Evolutionary conservation across 1,284 basidiomycete species (phyloP).

Genomic region (Trichosporon sp.): DNA sequence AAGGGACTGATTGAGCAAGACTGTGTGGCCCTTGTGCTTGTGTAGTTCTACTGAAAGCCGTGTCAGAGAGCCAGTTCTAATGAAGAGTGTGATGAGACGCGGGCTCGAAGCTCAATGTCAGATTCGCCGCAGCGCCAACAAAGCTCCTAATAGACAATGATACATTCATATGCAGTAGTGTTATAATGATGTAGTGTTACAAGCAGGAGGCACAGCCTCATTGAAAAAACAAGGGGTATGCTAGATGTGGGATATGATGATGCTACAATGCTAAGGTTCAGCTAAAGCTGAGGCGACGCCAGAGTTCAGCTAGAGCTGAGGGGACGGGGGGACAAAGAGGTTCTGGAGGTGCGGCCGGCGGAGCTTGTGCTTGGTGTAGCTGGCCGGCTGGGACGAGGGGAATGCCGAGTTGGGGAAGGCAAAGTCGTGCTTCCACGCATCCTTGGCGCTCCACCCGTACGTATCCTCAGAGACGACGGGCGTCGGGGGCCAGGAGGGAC

Average conservation of each 20-base stretch:
- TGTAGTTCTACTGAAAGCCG: too few relatives aligned
- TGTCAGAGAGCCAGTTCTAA: too few relatives aligned
- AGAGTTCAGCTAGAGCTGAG: not conserved
- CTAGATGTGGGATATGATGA: not conserved
- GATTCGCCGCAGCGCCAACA: too few relatives aligned
- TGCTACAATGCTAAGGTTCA: not conserved
- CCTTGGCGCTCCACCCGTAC: not conserved
- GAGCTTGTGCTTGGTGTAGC: not conserved
- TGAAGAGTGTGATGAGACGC: too few relatives aligned
- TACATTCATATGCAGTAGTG: not conserved
- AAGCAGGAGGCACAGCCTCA: not conserved
- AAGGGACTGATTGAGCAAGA: too few relatives aligned
- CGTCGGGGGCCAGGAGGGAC: conserved; percentile 14
- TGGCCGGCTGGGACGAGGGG: not conserved
- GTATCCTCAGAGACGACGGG: conserved; percentile 8
- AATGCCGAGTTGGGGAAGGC: not conserved
- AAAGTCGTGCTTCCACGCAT: not conserved
- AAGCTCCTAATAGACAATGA: too few relatives aligned
- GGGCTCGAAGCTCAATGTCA: too few relatives aligned
- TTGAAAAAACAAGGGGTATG: not conserved
- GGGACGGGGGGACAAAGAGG: not conserved
- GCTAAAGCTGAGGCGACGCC: not conserved
- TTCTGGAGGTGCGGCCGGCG: not conserved
- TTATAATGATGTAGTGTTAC: not conserved
- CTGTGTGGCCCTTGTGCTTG: too few relatives aligned